A percentile compares a stretch with the other conserved stretches of the same genome.
Conservation (phyloP, 331 rosid species). For the Rhamnella rubrinervis region DNA sequence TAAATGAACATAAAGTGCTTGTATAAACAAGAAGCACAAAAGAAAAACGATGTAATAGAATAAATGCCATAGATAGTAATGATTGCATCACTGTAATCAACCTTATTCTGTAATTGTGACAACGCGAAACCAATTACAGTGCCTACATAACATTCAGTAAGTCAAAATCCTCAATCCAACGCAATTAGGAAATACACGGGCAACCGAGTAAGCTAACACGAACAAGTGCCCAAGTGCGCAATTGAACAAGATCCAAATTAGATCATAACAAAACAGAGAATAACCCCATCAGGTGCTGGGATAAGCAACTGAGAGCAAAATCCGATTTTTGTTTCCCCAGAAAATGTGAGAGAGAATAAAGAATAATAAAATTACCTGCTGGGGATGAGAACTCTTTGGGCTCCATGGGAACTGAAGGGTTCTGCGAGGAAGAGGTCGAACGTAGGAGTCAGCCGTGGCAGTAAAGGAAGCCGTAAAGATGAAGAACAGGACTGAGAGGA, state of each 20-base stretch:
- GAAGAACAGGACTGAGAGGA: no score
- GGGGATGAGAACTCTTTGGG: conserved; percentile 54
- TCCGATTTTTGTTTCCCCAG: neutral
- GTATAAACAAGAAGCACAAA: neutral
- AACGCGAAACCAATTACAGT: neutral
- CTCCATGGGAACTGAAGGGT: conserved; percentile 60
- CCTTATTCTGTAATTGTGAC: neutral
- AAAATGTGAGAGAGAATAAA: neutral
- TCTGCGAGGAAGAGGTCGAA: conserved; percentile 76
- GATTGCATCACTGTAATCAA: neutral
- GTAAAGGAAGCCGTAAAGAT: no score
- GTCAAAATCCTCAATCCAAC: neutral
- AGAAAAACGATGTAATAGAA: neutral
- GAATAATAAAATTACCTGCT: conserved; percentile 49
- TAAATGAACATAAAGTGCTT: neutral
- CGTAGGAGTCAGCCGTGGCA: conserved; percentile 22
- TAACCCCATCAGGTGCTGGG: neutral
- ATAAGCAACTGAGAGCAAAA: neutral
- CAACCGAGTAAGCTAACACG: neutral
- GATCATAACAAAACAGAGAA: conserved; percentile 2
- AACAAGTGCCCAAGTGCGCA: neutral
- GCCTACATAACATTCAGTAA: neutral
- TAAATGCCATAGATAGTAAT: neutral
- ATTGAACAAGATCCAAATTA: neutral
- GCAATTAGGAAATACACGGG: no score